These are phyloP conservation scores for Tympanopsis confertula DNA, from an alignment of 2,329 filamentous ascomycete genomes.

Conservation along the genomic window DNA sequence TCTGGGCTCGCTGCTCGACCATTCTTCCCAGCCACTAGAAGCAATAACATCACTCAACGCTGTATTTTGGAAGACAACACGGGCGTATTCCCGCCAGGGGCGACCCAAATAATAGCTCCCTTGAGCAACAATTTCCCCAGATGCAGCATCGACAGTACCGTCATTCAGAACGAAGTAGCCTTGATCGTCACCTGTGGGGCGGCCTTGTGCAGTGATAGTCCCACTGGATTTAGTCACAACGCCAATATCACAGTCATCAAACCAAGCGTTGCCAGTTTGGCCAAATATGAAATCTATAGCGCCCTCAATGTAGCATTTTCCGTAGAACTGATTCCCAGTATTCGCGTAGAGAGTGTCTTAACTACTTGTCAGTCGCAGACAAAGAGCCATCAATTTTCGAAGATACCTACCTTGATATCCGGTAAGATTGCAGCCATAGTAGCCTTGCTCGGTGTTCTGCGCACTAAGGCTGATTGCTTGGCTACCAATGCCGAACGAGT, in stretches of 20 bases:
- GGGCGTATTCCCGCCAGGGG: conserved; percentile 32
- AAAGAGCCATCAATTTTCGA: too few relatives aligned
- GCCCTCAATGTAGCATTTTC: conserved; percentile 41
- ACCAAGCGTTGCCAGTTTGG: conserved; percentile 36
- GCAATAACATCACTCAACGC: conserved; percentile 44
- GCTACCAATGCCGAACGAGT: conserved; percentile 32
- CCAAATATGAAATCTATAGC: conserved; percentile 51
- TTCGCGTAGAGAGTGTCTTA: conserved; percentile 38
- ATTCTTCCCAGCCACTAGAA: conserved; percentile 42
- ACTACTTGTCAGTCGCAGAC: not conserved
- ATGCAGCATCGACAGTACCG: too few relatives aligned
- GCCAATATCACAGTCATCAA: conserved; percentile 33
- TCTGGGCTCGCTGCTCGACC: conserved; percentile 33
- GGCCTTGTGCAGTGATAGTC: not conserved
- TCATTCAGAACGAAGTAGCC: too few relatives aligned
- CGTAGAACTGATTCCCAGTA: conserved; percentile 41
- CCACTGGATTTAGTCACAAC: conserved; percentile 22
- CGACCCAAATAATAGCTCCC: conserved; percentile 28
- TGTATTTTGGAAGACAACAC: conserved; percentile 36
- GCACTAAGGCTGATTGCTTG: conserved; percentile 42
- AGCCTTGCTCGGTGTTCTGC: conserved; percentile 36
- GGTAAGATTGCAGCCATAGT: conserved; percentile 41
- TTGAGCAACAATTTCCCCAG: too few relatives aligned
- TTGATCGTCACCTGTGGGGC: too few relatives aligned
- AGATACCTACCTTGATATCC: conserved; percentile 30